A percentile compares a stretch with the other conserved stretches of the same genome.
Conservation (phyloP, 805 yeast species). For the Alloascoidea hylecoeti region DNA sequence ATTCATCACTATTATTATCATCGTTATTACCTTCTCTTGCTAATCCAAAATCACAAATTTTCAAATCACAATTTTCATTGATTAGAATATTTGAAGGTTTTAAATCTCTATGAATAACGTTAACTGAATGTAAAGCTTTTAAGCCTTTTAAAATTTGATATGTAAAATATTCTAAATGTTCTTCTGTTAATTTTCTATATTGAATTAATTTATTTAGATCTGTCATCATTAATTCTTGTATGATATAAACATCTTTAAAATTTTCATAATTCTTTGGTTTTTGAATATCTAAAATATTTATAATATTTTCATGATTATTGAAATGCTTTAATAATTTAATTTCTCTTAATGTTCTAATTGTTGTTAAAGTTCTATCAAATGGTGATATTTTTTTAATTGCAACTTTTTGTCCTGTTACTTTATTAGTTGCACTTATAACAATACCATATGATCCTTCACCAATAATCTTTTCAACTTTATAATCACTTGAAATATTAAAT, state of each 20-base stretch:
- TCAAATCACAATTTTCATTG: slow-evolving; percentile 92
- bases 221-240: slow-evolving; percentile 97
- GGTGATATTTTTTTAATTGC: slow-evolving; percentile 95
- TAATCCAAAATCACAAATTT: slow-evolving; percentile 94
- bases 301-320: slow-evolving; percentile 92
- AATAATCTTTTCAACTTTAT: slow-evolving; percentile 66
- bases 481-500: slow-evolving; percentile 29
- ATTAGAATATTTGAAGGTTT: slow-evolving; percentile 90
- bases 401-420: slow-evolving; percentile 62
- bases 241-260: slow-evolving; percentile 84
- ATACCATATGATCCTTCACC: slow-evolving; percentile 98
- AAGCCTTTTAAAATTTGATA: slow-evolving; percentile 89
- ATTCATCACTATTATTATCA: slow-evolving; percentile 56
- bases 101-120: slow-evolving; percentile 85
- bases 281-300: slow-evolving; percentile 83
- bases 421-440: slow-evolving; percentile 82
- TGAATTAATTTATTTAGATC: slow-evolving; percentile 96
- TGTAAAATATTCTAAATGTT: slow-evolving; percentile 85
- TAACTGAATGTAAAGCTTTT: slow-evolving; percentile 81
- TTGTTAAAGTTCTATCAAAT: slow-evolving; percentile 77
- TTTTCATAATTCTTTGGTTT: slow-evolving; percentile 56
- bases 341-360: slow-evolving; percentile 87
- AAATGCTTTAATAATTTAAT: slow-evolving; percentile 82
- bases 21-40: slow-evolving; percentile 83
- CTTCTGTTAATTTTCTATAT: slow-evolving; percentile 87